These are phyloP conservation scores for Oropetium thomaeum DNA, from an alignment of 176 grass and related monocot genomes.

Conservation along the genomic window DNA sequence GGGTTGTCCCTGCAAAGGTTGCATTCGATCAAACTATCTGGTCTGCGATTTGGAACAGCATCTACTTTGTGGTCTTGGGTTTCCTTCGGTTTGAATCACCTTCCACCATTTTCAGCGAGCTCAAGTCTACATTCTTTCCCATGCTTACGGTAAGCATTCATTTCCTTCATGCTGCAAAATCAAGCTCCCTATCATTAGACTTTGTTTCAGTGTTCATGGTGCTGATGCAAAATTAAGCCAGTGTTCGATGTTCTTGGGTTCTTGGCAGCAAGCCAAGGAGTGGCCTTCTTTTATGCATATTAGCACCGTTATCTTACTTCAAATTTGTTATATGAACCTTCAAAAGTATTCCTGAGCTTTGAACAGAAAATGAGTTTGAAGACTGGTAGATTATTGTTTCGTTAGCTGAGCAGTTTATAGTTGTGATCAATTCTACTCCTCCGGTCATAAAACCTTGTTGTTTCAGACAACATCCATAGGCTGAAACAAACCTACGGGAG, in stretches of 20 bases:
- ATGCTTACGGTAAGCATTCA: constrained; percentile 83
- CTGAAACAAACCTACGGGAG: no score
- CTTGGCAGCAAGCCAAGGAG: neutral
- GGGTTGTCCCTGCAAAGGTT: constrained; percentile 91
- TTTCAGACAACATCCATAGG: no score
- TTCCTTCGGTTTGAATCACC: constrained; percentile 83
- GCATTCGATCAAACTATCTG: constrained; percentile 83
- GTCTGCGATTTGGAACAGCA: constrained; percentile 94
- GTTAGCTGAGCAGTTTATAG: neutral
- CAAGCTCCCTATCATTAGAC: neutral
- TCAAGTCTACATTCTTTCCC: constrained; percentile 88
- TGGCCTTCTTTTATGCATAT: neutral
- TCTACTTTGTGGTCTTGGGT: constrained; percentile 78
- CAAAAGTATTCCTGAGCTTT: neutral
- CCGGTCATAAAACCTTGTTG: no score
- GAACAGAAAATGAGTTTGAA: neutral
- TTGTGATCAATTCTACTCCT: neutral
- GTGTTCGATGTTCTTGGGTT: neutral
- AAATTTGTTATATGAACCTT: neutral
- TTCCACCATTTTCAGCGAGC: constrained; percentile 59
- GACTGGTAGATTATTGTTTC: neutral
- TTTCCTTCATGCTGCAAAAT: neutral
- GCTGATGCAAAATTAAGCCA: neutral
- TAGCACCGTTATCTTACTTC: neutral
- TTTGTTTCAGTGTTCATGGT: neutral